phyloP scores from a whole-genome alignment of 2,329 filamentous ascomycete species.

The Clonostachys rosea region DNA sequence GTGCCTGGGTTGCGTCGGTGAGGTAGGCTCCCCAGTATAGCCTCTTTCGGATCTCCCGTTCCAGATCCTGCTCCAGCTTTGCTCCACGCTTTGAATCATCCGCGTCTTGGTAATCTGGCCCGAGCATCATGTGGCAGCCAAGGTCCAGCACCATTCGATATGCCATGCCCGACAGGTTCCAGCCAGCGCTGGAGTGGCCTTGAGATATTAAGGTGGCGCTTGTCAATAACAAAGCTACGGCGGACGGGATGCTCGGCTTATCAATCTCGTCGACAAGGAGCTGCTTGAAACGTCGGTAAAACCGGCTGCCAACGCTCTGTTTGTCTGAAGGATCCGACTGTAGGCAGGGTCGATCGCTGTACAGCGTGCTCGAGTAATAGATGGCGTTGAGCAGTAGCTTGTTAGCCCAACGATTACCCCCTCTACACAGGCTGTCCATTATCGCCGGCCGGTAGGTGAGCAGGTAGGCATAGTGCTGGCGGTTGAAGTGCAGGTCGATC shows the following conservation, averaged over 20 bases:
- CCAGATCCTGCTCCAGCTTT: slow-evolving; percentile 17
- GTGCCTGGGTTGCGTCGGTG: slow-evolving; percentile 21
- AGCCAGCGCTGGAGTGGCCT: slow-evolving; percentile 24
- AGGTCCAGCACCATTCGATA: slow-evolving; percentile 32
- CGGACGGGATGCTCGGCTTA: slow-evolving; percentile 28
- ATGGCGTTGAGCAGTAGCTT: slow-evolving; percentile 32
- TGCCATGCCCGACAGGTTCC: slow-evolving; percentile 26
- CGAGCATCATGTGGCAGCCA: slow-evolving; percentile 25
- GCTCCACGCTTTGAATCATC: slow-evolving; percentile 10
- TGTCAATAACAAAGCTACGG: slow-evolving; percentile 23
- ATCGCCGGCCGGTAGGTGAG: slow-evolving; percentile 30
- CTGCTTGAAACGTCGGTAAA: slow-evolving; percentile 28
- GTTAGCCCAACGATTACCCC: slow-evolving; percentile 25
- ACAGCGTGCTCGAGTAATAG: slow-evolving; percentile 29
- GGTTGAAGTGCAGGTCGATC: slow-evolving; percentile 29
- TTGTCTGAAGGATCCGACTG: slow-evolving; percentile 23
- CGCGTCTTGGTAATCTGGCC: slow-evolving; percentile 15
- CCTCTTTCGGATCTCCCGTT: slow-evolving; percentile 24
- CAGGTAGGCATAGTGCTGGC: slow-evolving; percentile 27
- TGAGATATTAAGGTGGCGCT: slow-evolving; percentile 23
- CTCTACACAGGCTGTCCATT: slow-evolving; percentile 26
- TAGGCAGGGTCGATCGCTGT: slow-evolving; percentile 27
- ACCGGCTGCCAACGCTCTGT: slow-evolving; percentile 23
- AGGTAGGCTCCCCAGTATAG: slow-evolving; percentile 27
- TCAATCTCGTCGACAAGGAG: slow-evolving; percentile 23